These are phyloP conservation scores for Cymbopogon citratus DNA, from an alignment of 176 grass and related monocot genomes.

Conservation along the genomic window DNA sequence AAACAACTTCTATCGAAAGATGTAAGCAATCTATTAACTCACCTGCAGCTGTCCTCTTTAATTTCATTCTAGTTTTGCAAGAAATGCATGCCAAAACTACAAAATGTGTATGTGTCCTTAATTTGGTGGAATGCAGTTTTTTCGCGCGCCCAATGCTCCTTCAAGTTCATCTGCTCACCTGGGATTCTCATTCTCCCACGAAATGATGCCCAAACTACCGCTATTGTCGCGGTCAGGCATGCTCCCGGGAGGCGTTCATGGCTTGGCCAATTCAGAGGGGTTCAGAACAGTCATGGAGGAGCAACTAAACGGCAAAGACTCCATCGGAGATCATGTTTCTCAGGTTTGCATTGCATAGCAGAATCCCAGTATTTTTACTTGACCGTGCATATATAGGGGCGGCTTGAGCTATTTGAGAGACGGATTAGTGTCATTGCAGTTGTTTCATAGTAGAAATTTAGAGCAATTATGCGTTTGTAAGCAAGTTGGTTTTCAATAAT, in stretches of 20 bases:
- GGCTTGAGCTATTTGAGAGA: not conserved
- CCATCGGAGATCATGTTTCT: constrained; percentile 31
- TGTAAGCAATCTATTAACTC: constrained; percentile 28
- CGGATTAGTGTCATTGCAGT: not conserved
- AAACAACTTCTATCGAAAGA: constrained; percentile 47
- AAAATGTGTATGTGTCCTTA: not conserved
- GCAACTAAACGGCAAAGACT: constrained; percentile 24
- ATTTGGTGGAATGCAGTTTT: constrained; percentile 17
- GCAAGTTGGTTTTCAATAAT: not conserved
- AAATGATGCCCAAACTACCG: constrained; percentile 38
- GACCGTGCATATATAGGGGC: too few relatives aligned
- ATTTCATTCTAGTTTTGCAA: not conserved
- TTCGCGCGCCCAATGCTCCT: constrained; percentile 24
- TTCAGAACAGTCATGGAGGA: constrained; percentile 35
- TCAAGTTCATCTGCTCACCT: constrained; percentile 24
- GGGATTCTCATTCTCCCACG: constrained; percentile 55
- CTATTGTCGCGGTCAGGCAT: constrained; percentile 28
- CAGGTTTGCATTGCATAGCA: constrained; percentile 33
- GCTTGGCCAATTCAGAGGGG: constrained; percentile 27
- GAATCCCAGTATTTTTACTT: not conserved
- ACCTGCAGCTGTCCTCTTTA: not conserved
- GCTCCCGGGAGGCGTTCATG: constrained; percentile 32
- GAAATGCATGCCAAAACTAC: not conserved
- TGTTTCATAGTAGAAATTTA: not conserved
- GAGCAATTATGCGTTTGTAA: not conserved